These are phyloP conservation scores for Alternaria alternata DNA, from an alignment of 2,329 filamentous ascomycete genomes.

Conservation along the genomic window DNA sequence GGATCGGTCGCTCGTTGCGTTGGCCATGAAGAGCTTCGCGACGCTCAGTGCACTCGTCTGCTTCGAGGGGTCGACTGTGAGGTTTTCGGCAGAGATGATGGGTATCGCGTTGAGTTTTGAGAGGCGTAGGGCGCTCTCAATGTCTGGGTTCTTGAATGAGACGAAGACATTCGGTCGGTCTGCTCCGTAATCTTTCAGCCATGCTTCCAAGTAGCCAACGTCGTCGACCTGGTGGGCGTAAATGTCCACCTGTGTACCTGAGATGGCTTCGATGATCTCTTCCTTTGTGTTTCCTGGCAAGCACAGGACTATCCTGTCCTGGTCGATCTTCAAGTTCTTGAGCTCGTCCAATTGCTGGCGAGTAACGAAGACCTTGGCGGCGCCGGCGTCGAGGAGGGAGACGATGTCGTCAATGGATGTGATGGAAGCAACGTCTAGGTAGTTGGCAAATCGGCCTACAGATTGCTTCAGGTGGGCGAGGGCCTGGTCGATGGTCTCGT, in stretches of 20 bases:
- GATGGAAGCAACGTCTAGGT: slow-evolving; percentile 78
- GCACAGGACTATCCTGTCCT: slow-evolving; percentile 65
- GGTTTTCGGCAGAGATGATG: slow-evolving; percentile 73
- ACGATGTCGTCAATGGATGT: slow-evolving; percentile 75
- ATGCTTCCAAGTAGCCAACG: slow-evolving; percentile 54
- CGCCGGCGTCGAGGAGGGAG: slow-evolving; percentile 83
- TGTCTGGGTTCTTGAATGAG: slow-evolving; percentile 54
- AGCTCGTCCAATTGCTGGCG: slow-evolving; percentile 70
- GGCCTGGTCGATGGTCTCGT: slow-evolving; percentile 57
- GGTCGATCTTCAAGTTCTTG: slow-evolving; percentile 60
- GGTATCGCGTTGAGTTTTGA: slow-evolving; percentile 65
- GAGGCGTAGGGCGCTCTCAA: slow-evolving; percentile 54
- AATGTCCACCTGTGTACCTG: slow-evolving; percentile 55
- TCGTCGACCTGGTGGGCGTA: slow-evolving; percentile 55
- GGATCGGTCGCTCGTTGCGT: slow-evolving; percentile 80
- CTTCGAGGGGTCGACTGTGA: slow-evolving; percentile 72
- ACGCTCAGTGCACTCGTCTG: slow-evolving; percentile 70
- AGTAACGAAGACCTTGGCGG: slow-evolving; percentile 82
- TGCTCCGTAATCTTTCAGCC: slow-evolving; percentile 60
- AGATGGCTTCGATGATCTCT: slow-evolving; percentile 51
- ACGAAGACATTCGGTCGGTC: slow-evolving; percentile 61
- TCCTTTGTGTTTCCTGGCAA: slow-evolving; percentile 56
- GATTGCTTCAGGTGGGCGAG: slow-evolving; percentile 65
- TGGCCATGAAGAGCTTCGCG: slow-evolving; percentile 73
- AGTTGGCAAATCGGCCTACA: slow-evolving; percentile 66